phyloP scores from a whole-genome alignment of 768 basidiomycete species.

The Termitomyces sp. region DNA sequence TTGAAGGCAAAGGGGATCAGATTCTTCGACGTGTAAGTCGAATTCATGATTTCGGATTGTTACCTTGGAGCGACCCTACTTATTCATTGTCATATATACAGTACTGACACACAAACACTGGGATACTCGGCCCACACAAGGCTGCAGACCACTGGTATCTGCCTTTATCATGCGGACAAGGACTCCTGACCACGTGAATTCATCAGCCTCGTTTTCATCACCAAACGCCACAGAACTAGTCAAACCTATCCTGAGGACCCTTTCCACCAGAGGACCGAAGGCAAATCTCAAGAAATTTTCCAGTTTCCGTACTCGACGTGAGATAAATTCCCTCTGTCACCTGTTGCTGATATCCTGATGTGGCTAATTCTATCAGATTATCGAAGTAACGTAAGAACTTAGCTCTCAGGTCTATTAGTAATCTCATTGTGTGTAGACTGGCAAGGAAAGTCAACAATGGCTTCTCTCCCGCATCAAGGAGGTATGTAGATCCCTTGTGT shows the following conservation, averaged over 20 bases:
- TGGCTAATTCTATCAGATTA: conserved; percentile 39
- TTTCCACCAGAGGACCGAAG: conserved; percentile 61
- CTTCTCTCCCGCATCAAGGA: conserved; percentile 59
- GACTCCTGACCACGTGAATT: conserved; percentile 17
- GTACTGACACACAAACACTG: conserved; percentile 70
- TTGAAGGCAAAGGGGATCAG: conserved; percentile 71
- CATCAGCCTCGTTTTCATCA: conserved; percentile 45
- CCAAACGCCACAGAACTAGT: conserved; percentile 57
- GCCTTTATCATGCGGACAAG: conserved; percentile 9
- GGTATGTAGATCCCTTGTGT: conserved; percentile 28
- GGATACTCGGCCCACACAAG: conserved; percentile 35
- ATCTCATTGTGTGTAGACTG: conserved; percentile 43
- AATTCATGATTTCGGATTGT: conserved; percentile 2
- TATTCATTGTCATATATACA: conserved; percentile 23
- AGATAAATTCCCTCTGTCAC: conserved; percentile 16
- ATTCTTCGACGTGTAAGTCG: conserved; percentile 80
- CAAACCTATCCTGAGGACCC: conserved; percentile 53
- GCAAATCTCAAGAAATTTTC: conserved; percentile 62
- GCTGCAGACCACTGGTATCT: conserved; percentile 32
- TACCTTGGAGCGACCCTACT: conserved; percentile 3
- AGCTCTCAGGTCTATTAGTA: conserved; percentile 5
- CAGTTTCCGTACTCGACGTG: conserved; percentile 71
- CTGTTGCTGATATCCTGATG: conserved; percentile 9
- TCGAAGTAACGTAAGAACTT: conserved; percentile 60
- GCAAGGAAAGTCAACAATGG: conserved; percentile 75